These are phyloP conservation scores for Curvularia hawaiiensis DNA, from an alignment of 2,329 filamentous ascomycete genomes.

Conservation along the genomic window DNA sequence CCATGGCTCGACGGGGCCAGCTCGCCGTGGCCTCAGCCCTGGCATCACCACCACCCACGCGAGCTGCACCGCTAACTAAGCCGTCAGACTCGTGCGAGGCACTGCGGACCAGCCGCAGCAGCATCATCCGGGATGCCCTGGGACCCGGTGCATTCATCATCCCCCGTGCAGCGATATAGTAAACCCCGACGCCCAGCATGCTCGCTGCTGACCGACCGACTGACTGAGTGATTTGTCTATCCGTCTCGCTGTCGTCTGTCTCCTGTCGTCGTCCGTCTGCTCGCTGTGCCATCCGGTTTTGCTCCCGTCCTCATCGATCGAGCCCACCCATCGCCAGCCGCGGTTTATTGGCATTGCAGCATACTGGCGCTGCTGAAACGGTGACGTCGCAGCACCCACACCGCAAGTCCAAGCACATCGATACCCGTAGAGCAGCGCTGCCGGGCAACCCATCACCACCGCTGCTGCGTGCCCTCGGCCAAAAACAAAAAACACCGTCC, in stretches of 20 bases:
- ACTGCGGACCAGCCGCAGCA: conserved; percentile 2
- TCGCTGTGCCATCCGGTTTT: background rate
- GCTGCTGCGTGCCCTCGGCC: background rate
- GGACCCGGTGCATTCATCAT: conserved; percentile 1
- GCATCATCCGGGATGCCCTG: conserved; percentile 9
- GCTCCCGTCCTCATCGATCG: background rate
- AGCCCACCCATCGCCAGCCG: conserved; percentile 4
- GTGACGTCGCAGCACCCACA: conserved; percentile 29
- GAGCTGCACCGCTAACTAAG: background rate
- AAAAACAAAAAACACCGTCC: background rate
- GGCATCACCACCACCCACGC: background rate
- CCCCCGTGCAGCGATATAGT: conserved; percentile 18
- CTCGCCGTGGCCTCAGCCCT: background rate
- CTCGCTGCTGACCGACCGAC: conserved; percentile 8
- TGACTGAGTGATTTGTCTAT: conserved; percentile 2
- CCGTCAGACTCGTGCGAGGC: background rate
- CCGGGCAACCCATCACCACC: conserved; percentile 14
- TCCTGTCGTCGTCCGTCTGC: too few species aligned
- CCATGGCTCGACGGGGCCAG: background rate
- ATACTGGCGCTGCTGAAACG: conserved; percentile 17
- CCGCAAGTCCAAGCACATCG: conserved; percentile 16
- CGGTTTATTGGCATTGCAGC: conserved; percentile 10
- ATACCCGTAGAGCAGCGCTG: conserved; percentile 17
- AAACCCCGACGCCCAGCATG: conserved; percentile 11
- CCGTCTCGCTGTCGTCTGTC: background rate